Conservation (phyloP, 2,329 filamentous ascomycete genomes). For the Leptodontidium sp. region DNA sequence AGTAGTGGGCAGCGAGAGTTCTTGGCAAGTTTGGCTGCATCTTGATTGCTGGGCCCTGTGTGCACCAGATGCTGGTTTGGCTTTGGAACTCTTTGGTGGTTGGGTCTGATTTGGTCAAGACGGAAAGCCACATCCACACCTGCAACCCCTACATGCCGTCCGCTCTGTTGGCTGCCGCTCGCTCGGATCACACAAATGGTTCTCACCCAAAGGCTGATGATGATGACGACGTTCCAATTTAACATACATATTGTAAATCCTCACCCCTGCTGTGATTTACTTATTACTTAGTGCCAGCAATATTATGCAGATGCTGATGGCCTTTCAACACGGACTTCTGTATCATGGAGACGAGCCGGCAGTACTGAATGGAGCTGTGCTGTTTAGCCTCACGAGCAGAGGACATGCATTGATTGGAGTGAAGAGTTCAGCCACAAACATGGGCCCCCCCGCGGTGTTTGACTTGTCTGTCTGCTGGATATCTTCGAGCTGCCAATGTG, state of each 20-base stretch:
- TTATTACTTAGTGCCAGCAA: neutral
- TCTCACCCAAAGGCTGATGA: neutral
- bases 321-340: neutral
- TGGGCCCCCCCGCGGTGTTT: neutral
- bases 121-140: conserved; percentile 16
- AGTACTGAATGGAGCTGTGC: neutral
- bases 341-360: neutral
- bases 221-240: conserved; percentile 7
- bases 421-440: neutral
- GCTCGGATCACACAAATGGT: neutral
- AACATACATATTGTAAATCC: neutral
- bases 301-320: neutral
- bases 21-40: conserved; percentile 1
- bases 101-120: neutral
- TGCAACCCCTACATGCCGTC: neutral
- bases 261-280: neutral
- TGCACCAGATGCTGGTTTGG: neutral
- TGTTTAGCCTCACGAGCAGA: neutral
- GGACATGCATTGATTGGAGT: neutral
- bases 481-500: neutral
- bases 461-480: neutral
- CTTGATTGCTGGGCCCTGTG: neutral
- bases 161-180: neutral
- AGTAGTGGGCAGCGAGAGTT: neutral
- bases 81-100: neutral